These are phyloP conservation scores for Xylaria palmicola DNA, from an alignment of 495 filamentous ascomycete genomes.

Conservation along the genomic window DNA sequence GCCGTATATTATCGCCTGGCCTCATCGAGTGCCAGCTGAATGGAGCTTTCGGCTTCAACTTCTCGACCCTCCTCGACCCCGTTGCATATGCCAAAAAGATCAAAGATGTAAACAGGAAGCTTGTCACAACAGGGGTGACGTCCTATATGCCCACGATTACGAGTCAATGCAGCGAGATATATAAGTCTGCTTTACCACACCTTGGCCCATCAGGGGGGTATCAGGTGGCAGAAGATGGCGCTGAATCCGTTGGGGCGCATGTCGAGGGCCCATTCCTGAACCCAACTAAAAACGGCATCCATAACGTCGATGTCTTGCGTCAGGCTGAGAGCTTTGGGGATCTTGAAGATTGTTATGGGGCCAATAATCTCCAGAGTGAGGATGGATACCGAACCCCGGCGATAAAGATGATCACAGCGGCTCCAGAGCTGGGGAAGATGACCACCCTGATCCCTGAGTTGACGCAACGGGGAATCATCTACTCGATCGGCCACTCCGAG, in stretches of 20 bases:
- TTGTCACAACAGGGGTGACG: constrained; percentile 77
- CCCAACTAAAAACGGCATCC: constrained; percentile 68
- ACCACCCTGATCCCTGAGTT: constrained; percentile 60
- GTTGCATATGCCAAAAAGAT: constrained; percentile 66
- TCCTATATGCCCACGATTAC: constrained; percentile 79
- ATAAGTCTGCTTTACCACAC: constrained; percentile 69
- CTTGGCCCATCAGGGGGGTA: constrained; percentile 64
- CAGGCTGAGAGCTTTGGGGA: constrained; percentile 52
- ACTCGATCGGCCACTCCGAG: constrained; percentile 79
- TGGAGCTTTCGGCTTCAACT: constrained; percentile 83
- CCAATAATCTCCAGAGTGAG: constrained; percentile 52
- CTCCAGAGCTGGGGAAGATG: constrained; percentile 71
- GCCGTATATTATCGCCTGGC: constrained; percentile 75
- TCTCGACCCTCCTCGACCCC: constrained; percentile 67
- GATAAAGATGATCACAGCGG: constrained; percentile 77
- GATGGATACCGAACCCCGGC: constrained; percentile 27
- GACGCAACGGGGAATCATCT: constrained; percentile 59
- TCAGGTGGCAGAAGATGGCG: constrained; percentile 58
- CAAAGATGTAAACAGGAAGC: constrained; percentile 61
- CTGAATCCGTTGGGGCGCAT: constrained; percentile 81
- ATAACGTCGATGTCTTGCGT: constrained; percentile 65
- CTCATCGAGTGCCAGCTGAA: constrained; percentile 87
- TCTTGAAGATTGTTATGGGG: constrained; percentile 68
- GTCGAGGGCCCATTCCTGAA: constrained; percentile 82
- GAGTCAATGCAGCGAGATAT: constrained; percentile 66